phyloP scores from a whole-genome alignment of 1,139 yeast genomes.

The Scheffersomyces titani region DNA sequence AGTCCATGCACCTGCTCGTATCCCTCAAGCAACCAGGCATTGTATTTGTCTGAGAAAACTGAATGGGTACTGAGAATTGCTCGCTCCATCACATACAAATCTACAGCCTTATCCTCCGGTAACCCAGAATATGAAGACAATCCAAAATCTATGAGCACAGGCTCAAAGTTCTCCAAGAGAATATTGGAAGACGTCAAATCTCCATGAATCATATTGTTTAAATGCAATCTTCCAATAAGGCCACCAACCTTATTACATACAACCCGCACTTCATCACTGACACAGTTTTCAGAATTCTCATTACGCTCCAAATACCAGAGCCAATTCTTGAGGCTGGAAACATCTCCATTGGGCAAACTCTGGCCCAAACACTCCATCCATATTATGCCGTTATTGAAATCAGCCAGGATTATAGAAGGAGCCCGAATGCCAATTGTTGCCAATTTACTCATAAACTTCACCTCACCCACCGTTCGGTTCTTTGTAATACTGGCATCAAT shows the following conservation, averaged over 20 bases:
- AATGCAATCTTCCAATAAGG: constrained; percentile 72
- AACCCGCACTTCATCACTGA: constrained; percentile 35
- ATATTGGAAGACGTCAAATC: constrained; percentile 92
- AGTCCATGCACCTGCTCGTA: constrained; percentile 49
- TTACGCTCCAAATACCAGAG: constrained; percentile 61
- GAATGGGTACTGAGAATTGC: constrained; percentile 94
- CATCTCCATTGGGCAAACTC: constrained; percentile 43
- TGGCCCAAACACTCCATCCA: constrained; percentile 85
- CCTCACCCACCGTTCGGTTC: constrained; percentile 82
- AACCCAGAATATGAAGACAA: constrained; percentile 73
- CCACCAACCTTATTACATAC: constrained; percentile 60
- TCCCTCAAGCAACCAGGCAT: constrained; percentile 73
- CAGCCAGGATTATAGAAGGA: constrained; percentile 72
- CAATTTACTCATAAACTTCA: constrained; percentile 69
- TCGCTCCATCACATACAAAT: constrained; percentile 87
- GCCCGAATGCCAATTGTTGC: constrained; percentile 56
- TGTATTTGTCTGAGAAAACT: constrained; percentile 61
- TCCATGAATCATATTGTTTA: constrained; percentile 84
- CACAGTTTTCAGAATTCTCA: constrained; percentile 22
- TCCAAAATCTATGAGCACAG: constrained; percentile 89
- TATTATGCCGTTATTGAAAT: constrained; percentile 74
- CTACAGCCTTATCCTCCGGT: constrained; percentile 95
- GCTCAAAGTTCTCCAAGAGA: constrained; percentile 49
- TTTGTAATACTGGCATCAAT: constrained; percentile 77
- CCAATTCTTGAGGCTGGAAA: constrained; percentile 69